Base-by-base conservation (phyloP, 2,329 filamentous ascomycete species). In the Colletotrichum plurivorum region DNA sequence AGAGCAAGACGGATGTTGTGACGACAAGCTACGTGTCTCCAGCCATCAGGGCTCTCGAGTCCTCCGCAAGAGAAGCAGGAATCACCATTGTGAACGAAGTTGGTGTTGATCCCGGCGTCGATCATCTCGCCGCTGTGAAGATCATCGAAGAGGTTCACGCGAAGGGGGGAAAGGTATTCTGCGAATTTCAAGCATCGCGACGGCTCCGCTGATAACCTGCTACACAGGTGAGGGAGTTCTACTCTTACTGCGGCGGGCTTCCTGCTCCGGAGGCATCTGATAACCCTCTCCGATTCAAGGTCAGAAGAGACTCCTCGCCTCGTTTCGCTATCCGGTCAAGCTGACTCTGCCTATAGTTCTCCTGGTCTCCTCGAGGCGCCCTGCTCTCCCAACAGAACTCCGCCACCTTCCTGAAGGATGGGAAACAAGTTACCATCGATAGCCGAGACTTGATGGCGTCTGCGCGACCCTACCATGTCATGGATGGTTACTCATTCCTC, bases 21-120 rank as follows among this genome's bases (percentile, higher is more conserved):
- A 93, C 91, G 27, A 93, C 91, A n/a, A 90, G 87, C n/a, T 93
- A 93, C 75, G 89, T 92, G 66, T 92, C 89, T 8, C 89, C 89
- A 1, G 90, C 89, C 15, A 92, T 93, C 89, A 81, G 87, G 80
- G 90, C 89, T 77, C 84, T 93, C 46, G 89, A 93, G 68, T 82
- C 84, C 65, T 39, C 48, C 4, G 88, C 86, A 70, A 91, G 91
- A 80, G 87, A 88, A 67, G 91, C 91, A 8, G 91, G 90, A 54
- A 93, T 93, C 77, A 92, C 89, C 2, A 89, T 93, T 71, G 87
- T 93, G 85, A 93, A 93, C 79, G 91, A 93, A 82, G 91, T 92
- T 74, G 90, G 90, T 56, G 80, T 89, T 15, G 87, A 89, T 75
- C 87, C 87, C 9, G 64, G 64, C 20, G 45, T 45, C 0, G 45